A percentile compares a stretch with the other conserved stretches of the same genome.
These are phyloP conservation scores for Dendrobium nobile DNA, from an alignment of 106 monocot genomes.

Conservation along the genomic window DNA sequence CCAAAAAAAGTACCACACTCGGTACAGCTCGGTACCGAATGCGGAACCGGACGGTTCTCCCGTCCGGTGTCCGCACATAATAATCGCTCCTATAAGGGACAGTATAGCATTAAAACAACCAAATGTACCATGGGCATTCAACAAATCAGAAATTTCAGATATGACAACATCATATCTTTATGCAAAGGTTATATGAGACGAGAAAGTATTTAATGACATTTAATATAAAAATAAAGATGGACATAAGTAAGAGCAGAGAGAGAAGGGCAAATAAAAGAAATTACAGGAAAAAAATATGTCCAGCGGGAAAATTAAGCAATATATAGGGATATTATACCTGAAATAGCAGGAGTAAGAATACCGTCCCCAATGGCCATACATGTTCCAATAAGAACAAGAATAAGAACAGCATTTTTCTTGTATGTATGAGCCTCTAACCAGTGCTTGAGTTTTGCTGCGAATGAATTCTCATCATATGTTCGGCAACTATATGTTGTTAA, in stretches of 20 bases:
- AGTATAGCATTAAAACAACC: background rate
- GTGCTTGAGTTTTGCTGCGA: constrained; percentile 66
- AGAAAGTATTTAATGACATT: background rate
- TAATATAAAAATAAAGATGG: background rate
- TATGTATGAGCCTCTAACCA: constrained; percentile 69
- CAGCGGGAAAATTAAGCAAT: no score
- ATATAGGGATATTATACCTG: constrained; percentile 32
- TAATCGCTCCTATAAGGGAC: no score
- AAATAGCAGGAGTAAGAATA: constrained; percentile 88
- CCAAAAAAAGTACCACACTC: no score
- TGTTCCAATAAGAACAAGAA: constrained; percentile 85
- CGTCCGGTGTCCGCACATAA: no score
- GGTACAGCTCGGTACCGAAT: no score
- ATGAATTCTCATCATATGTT: constrained; percentile 57
- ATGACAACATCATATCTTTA: background rate
- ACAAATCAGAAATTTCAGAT: background rate
- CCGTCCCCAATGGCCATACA: constrained; percentile 88
- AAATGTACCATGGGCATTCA: background rate
- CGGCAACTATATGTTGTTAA: constrained; percentile 79
- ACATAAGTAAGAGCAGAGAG: background rate
- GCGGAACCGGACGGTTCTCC: no score
- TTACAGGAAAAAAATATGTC: background rate
- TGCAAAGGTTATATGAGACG: background rate
- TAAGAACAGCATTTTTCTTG: constrained; percentile 66
- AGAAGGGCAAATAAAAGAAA: background rate